phyloP scores from a whole-genome alignment of 2,329 filamentous ascomycete species.

The Colletotrichum gloeosporioides region DNA sequence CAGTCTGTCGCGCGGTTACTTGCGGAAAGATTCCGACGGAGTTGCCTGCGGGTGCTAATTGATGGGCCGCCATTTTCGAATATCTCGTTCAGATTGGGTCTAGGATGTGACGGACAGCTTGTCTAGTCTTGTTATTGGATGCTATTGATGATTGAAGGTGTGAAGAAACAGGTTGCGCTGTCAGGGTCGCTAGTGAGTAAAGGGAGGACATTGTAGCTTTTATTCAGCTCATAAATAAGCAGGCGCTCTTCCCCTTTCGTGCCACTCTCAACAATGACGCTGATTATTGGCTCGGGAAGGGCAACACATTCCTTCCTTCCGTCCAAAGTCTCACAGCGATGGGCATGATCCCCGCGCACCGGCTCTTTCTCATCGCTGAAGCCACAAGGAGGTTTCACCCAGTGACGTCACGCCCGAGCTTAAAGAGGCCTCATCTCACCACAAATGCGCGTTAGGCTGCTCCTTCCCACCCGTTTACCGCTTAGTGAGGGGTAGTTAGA shows the following conservation, averaged over 20 bases:
- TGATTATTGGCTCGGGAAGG: neutral
- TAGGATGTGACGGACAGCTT: accelerated
- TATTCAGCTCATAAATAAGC: neutral
- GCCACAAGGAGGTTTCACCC: neutral
- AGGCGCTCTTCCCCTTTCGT: neutral
- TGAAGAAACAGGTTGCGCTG: neutral
- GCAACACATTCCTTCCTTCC: neutral
- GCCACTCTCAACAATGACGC: neutral
- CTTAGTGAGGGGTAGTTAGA: neutral
- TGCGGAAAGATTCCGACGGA: conserved; percentile 45
- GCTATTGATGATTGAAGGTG: accelerated
- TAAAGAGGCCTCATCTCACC: neutral
- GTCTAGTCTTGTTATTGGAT: neutral
- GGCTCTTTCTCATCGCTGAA: neutral
- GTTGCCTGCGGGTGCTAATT: conserved; percentile 33
- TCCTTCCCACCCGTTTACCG: neutral
- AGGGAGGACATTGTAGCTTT: neutral
- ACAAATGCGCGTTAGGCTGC: neutral
- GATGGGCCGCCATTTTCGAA: neutral
- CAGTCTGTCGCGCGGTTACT: conserved; percentile 40
- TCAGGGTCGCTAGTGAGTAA: no score
- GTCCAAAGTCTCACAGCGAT: neutral
- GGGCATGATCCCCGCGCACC: neutral
- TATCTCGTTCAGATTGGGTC: neutral
- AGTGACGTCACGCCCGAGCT: neutral